Evolutionary conservation across 139 green algal genomes (phyloP).

Genomic region (Edaphochlamys debaryana): DNA sequence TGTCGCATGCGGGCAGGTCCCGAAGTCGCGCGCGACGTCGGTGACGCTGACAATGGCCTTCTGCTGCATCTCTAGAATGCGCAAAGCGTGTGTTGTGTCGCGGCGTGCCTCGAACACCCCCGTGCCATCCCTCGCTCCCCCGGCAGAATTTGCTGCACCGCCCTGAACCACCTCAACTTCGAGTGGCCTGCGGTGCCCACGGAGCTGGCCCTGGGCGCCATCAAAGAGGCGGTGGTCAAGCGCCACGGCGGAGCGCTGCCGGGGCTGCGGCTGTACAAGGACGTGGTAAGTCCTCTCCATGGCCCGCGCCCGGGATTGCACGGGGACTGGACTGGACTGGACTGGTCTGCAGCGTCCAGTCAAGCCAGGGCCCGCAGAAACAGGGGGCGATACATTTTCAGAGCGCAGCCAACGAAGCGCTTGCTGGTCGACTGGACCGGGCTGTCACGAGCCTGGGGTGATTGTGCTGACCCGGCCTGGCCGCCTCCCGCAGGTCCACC

Average conservation of each 20-base stretch:
- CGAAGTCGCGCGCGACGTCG: too few relatives aligned
- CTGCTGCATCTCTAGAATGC: neutral
- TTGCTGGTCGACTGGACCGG: too few relatives aligned
- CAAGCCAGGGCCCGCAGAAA: too few relatives aligned
- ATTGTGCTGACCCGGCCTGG: too few relatives aligned
- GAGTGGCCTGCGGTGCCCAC: slow-evolving; percentile 41
- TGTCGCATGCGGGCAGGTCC: neutral
- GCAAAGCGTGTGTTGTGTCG: neutral
- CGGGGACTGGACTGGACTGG: too few relatives aligned
- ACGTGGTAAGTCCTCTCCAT: slow-evolving; percentile 23
- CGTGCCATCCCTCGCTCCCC: neutral
- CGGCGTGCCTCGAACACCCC: neutral
- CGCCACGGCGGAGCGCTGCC: slow-evolving; percentile 32
- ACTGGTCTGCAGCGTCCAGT: too few relatives aligned
- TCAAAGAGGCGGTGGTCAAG: slow-evolving; percentile 39
- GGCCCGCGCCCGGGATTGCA: neutral
- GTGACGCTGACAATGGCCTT: too few relatives aligned
- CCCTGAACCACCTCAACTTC: slow-evolving; percentile 36
- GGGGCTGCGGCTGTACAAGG: slow-evolving; percentile 25
- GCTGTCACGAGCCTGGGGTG: too few relatives aligned
- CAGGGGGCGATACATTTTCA: neutral
- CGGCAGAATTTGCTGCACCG: slow-evolving; percentile 35
- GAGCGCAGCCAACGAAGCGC: neutral
- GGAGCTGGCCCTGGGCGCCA: slow-evolving; percentile 9
- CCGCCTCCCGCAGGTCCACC: slow-evolving; percentile 12